Base-by-base conservation (phyloP, 805 yeast species). In the Torulaspora franciscae region DNA sequence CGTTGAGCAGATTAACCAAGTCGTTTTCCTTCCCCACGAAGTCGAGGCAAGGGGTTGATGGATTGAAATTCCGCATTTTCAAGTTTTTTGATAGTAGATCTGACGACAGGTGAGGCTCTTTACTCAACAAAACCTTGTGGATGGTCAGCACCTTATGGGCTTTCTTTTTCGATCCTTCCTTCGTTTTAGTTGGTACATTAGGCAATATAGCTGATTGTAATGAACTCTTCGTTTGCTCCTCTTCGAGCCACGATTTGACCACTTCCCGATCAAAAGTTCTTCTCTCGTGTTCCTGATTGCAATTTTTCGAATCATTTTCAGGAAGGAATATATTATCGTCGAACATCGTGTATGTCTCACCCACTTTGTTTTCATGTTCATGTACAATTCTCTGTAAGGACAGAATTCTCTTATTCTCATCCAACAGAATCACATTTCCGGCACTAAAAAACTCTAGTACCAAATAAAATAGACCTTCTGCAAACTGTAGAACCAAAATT, bases 401-500 rank as follows among this genome's bases (percentile, higher is more conserved):
- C 56, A 89, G 55, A 40, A 90, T 88, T 55, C 76, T 80, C 48
- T 72, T 64, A 15, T 81, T 75, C 24, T 78, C 74, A 62, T 91
- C 95, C 49, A 91, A 70, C 15, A 91, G 70, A 14, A 91, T 69
- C 43, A 91, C 77, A 60, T 91, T 91, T 23, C 99, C 99, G 2
- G 96, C 96, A 60, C 96, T 85, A 69, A 90, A 91, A 58, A 91
- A 91, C 64, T 91, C 99, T 42, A 91, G 65, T 0, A 87, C 95
- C 51, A 91, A 68, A 55, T 85, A 83, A 58, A 68, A 80, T 42
- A 77, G 57, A 2, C 96, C 96, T 56, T 87, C 95, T 36, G 90
- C 80, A 66, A 91, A 91, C 48, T 86, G 80, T 36, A 91, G 64
- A 0, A 89, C 95, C 35, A 87, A 70, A n/a, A 87, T 79, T 63